Evolutionary conservation across 2,329 filamentous ascomycete genomes (phyloP).

Genomic region (Chalara sp.): DNA sequence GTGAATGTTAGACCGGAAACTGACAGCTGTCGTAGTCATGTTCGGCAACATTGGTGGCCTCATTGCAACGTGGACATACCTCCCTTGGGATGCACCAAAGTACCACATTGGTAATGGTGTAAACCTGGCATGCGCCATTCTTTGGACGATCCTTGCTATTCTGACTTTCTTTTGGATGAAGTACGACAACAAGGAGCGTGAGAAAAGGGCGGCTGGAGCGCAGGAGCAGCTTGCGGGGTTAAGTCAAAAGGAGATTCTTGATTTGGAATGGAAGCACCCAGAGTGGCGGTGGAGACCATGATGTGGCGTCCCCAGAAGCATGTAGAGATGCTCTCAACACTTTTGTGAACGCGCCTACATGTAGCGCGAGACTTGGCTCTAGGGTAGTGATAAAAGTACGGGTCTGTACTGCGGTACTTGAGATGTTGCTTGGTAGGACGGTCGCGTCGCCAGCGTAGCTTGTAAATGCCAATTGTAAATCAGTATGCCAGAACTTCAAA

Average conservation of each 20-base stretch:
- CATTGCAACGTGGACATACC: conserved; percentile 58
- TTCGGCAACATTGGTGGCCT: conserved; percentile 66
- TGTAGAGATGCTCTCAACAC: too few relatives aligned
- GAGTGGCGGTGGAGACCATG: conserved; percentile 60
- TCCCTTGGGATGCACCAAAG: conserved; percentile 55
- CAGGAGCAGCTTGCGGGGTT: conserved; percentile 50
- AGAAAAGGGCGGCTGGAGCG: conserved; percentile 43
- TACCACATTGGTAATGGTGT: conserved; percentile 67
- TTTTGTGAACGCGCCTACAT: too few relatives aligned
- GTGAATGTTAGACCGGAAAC: too few relatives aligned
- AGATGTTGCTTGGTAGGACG: too few relatives aligned
- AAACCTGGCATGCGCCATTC: conserved; percentile 55
- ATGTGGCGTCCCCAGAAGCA: too few relatives aligned
- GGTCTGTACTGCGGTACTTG: too few relatives aligned
- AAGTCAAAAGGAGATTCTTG: conserved; percentile 44
- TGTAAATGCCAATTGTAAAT: too few relatives aligned
- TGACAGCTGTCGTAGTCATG: conserved; percentile 64
- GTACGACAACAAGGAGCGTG: conserved; percentile 52
- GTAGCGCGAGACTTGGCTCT: too few relatives aligned
- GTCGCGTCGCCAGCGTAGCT: too few relatives aligned
- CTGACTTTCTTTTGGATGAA: conserved; percentile 53
- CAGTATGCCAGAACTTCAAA: too few relatives aligned
- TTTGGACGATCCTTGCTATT: conserved; percentile 45
- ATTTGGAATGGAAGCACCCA: conserved; percentile 62
- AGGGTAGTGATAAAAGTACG: too few relatives aligned